A percentile compares a stretch with the other conserved stretches of the same genome.
Evolutionary conservation across 192 early-diverging fungal genomes (phyloP).

Genomic region (Rhizophlyctis rosea): DNA sequence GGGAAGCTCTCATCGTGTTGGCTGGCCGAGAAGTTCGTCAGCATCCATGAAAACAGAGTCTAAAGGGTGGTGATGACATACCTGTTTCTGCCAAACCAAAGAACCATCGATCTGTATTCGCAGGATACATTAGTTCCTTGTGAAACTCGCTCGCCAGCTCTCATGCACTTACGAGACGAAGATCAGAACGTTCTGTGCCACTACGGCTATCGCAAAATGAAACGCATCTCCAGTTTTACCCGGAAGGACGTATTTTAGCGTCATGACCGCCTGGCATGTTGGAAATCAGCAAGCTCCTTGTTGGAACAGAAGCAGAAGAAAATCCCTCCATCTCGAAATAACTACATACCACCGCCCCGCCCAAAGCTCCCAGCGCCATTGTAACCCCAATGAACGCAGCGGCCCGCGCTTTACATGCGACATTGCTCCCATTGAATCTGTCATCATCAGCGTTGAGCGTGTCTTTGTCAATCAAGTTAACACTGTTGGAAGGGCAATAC

Average conservation of each 20-base stretch:
- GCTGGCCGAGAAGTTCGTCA: too few species aligned
- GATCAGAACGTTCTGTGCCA: conserved; percentile 46
- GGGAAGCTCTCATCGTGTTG: too few species aligned
- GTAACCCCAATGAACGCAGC: conserved; percentile 52
- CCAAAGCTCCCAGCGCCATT: conserved; percentile 46
- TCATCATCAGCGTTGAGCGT: conserved; percentile 38
- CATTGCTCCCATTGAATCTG: conserved; percentile 18
- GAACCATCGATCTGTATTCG: conserved; percentile 39
- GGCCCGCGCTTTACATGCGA: conserved; percentile 47
- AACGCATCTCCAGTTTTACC: conserved; percentile 39
- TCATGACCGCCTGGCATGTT: conserved; percentile 34
- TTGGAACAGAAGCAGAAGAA: background rate
- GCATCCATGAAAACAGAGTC: too few species aligned
- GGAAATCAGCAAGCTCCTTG: background rate
- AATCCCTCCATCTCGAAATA: background rate
- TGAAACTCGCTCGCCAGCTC: background rate
- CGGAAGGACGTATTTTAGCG: conserved; percentile 47
- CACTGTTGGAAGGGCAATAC: conserved; percentile 18
- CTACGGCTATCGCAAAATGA: conserved; percentile 41
- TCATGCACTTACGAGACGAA: conserved; percentile 47
- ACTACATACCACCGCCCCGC: conserved; percentile 39
- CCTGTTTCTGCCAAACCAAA: conserved; percentile 53
- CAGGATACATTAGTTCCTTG: background rate
- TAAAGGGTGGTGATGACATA: too few species aligned
- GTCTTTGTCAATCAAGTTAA: conserved; percentile 50